Percentiles rank a stretch among this genome's conserved stretches.
phyloP scores from a whole-genome alignment of 768 basidiomycete species.

The Amanita rubescens region DNA sequence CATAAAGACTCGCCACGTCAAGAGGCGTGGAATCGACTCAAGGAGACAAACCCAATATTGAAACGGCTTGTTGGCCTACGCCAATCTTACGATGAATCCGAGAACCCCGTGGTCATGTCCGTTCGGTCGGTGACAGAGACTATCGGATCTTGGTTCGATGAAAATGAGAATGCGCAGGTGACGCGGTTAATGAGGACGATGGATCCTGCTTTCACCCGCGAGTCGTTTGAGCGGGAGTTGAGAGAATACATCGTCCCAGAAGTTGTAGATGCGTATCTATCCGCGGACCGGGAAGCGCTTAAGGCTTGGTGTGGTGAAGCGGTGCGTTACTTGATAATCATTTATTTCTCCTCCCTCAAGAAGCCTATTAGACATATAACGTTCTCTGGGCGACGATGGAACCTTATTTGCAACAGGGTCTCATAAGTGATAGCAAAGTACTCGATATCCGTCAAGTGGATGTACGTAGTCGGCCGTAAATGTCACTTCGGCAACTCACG shows the following conservation, averaged over 20 bases:
- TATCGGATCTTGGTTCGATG: constrained; percentile 88
- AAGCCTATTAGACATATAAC: constrained; percentile 70
- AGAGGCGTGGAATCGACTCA: constrained; percentile 74
- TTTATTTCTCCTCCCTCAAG: constrained; percentile 7
- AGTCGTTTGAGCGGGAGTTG: constrained; percentile 82
- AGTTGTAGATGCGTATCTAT: constrained; percentile 92
- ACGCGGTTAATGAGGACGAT: constrained; percentile 79
- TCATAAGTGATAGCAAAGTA: constrained; percentile 88
- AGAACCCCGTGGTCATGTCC: constrained; percentile 79
- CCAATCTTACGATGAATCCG: constrained; percentile 83
- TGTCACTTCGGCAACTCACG: not conserved
- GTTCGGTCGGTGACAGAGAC: constrained; percentile 79
- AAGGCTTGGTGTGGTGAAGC: constrained; percentile 94
- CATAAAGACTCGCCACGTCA: constrained; percentile 77
- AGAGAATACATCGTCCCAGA: constrained; percentile 98
- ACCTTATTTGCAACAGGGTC: constrained; percentile 82
- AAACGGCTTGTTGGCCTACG: constrained; percentile 50
- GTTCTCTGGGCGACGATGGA: constrained; percentile 99
- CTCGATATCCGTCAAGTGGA: constrained; percentile 98
- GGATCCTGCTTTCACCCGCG: constrained; percentile 83
- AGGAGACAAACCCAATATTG: constrained; percentile 74
- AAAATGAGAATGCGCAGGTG: constrained; percentile 97
- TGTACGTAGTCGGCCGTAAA: constrained; percentile 38
- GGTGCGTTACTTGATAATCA: constrained; percentile 39
- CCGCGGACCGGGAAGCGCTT: constrained; percentile 80